phyloP scores from a whole-genome alignment of 768 basidiomycete species.

The Lactarius tabidus region DNA sequence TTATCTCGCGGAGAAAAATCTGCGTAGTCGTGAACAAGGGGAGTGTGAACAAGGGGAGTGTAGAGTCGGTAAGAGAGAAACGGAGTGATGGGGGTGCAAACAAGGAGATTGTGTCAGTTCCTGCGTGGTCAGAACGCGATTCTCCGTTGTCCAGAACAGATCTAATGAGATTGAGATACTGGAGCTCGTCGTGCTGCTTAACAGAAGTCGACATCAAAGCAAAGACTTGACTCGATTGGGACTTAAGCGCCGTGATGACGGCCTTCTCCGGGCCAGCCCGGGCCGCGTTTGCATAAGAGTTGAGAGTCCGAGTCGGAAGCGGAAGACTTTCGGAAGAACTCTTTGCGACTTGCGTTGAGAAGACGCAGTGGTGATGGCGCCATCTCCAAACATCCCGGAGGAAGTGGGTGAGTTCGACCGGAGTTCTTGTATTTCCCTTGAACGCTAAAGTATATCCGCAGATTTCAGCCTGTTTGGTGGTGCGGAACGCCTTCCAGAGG shows the following conservation, averaged over 20 bases:
- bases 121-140: conserved; percentile 82
- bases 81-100: conserved; percentile 90
- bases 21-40: conserved; percentile 95
- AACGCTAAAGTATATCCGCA: conserved; percentile 28
- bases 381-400: conserved; percentile 22
- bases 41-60: no score
- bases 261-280: neutral
- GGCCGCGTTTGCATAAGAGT: neutral
- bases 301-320: no score
- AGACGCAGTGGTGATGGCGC: conserved; percentile 14
- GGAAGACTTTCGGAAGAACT: no score
- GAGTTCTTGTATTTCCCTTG: neutral
- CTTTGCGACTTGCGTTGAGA: neutral
- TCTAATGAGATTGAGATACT: conserved; percentile 82
- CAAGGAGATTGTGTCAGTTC: conserved; percentile 87
- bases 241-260: conserved; percentile 6
- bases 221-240: neutral
- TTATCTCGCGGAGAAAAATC: conserved; percentile 86
- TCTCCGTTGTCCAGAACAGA: conserved; percentile 75
- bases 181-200: conserved; percentile 69
- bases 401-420: conserved; percentile 19
- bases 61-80: conserved; percentile 73
- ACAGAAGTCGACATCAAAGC: conserved; percentile 10
- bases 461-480: conserved; percentile 83
- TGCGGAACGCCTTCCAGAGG: conserved; percentile 69